A percentile compares a stretch with the other conserved stretches of the same genome.
These are phyloP conservation scores for Blumeria graminis DNA, from an alignment of 2,329 filamentous ascomycete species.

Conservation along the genomic window DNA sequence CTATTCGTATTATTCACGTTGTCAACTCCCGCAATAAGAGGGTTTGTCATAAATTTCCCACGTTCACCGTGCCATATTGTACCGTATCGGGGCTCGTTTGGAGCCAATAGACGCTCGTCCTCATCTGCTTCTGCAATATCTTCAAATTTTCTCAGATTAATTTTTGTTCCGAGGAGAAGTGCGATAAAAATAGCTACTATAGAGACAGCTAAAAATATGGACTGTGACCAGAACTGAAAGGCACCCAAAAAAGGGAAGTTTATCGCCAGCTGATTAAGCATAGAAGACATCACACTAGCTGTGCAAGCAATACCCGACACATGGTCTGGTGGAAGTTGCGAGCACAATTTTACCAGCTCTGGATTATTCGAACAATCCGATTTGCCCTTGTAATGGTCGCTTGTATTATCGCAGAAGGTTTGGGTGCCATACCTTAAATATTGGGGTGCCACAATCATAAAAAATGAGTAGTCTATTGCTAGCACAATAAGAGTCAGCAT, in stretches of 20 bases:
- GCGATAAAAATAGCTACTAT: slow-evolving; percentile 57
- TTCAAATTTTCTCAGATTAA: slow-evolving; percentile 57
- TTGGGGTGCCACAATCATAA: slow-evolving; percentile 86
- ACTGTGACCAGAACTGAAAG: slow-evolving; percentile 91
- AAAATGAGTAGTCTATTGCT: slow-evolving; percentile 77
- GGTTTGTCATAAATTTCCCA: no score
- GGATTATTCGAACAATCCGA: slow-evolving; percentile 52
- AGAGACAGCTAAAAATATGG: slow-evolving; percentile 68
- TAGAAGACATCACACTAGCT: slow-evolving; percentile 71
- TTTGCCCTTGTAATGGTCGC: slow-evolving; percentile 30
- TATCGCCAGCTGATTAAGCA: slow-evolving; percentile 75
- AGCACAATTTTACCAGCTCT: slow-evolving; percentile 57
- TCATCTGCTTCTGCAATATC: slow-evolving; percentile 80
- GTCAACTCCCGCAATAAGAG: no score
- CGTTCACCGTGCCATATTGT: no score
- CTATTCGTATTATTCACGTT: no score
- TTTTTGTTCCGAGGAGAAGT: slow-evolving; percentile 54
- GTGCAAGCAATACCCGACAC: slow-evolving; percentile 67
- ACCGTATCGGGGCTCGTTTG: no score
- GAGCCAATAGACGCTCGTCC: slow-evolving; percentile 69
- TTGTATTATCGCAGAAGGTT: slow-evolving; percentile 63
- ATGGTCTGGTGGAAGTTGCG: slow-evolving; percentile 46
- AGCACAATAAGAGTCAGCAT: slow-evolving; percentile 75
- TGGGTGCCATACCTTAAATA: slow-evolving; percentile 89
- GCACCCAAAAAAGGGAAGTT: slow-evolving; percentile 91